Percentiles rank a stretch among this genome's conserved stretches.
Evolutionary conservation across 768 basidiomycete species (phyloP).

Genomic region (Coprinellus micaceus): DNA sequence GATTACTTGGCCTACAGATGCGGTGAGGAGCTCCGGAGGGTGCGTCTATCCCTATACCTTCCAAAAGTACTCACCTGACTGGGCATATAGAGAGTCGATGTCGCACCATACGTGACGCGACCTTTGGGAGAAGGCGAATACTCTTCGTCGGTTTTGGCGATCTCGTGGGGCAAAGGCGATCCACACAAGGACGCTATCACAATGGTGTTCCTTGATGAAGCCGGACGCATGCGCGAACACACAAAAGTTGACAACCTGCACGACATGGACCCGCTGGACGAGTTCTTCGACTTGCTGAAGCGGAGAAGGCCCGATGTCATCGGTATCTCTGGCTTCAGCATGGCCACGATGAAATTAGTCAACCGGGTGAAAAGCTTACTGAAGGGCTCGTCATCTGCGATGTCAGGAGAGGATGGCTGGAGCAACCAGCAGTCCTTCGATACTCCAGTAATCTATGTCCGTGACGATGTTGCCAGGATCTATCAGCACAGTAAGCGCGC

Average conservation of each 20-base stretch:
- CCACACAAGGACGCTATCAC: conserved; percentile 87
- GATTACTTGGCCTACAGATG: conserved; percentile 72
- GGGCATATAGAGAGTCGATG: conserved; percentile 66
- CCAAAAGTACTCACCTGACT: conserved; percentile 6
- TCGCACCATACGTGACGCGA: conserved; percentile 64
- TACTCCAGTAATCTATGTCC: conserved; percentile 77
- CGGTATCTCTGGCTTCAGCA: conserved; percentile 84
- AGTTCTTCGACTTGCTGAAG: conserved; percentile 79
- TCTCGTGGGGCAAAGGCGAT: conserved; percentile 95
- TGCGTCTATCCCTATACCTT: conserved; percentile 31
- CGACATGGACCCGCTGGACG: conserved; percentile 61
- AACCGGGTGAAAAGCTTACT: conserved; percentile 59
- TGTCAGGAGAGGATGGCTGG: conserved; percentile 20
- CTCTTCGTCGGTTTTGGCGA: conserved; percentile 75
- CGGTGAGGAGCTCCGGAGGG: conserved; percentile 64
- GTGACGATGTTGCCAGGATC: conserved; percentile 89
- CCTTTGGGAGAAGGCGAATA: conserved; percentile 68
- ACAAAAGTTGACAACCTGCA: conserved; percentile 84
- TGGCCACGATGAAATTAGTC: conserved; percentile 71
- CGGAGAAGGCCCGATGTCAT: conserved; percentile 85
- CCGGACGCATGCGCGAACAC: conserved; percentile 87
- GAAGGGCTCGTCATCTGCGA: conserved; percentile 18
- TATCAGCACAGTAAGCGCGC: conserved; percentile 91
- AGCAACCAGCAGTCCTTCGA: conserved; percentile 39
- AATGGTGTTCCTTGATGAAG: conserved; percentile 81